phyloP scores from a whole-genome alignment of 1,284 basidiomycete species.

The Trichosporon asahii region DNA sequence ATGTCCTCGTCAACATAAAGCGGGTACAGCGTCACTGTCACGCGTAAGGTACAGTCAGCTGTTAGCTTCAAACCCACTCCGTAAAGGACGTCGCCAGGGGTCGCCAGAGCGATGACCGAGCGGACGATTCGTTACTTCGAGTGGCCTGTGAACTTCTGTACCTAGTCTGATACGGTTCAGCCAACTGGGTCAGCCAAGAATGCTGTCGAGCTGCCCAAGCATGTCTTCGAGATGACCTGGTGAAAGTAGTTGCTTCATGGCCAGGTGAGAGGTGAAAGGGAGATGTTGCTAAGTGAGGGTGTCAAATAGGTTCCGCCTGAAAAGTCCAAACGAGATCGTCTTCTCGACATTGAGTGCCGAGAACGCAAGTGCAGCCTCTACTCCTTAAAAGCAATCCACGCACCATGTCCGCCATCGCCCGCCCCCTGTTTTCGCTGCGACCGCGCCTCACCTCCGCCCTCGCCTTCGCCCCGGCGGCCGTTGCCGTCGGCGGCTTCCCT shows the following conservation, averaged over 20 bases:
- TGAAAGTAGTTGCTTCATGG: too few species aligned
- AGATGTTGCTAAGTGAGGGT: not conserved
- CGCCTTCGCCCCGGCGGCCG: conserved; percentile 29
- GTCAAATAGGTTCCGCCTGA: not conserved
- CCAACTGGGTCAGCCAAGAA: too few species aligned
- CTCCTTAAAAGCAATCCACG: not conserved
- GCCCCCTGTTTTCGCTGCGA: conserved; percentile 16
- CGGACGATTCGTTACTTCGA: too few species aligned
- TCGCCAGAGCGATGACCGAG: too few species aligned
- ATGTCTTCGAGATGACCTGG: too few species aligned
- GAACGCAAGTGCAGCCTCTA: not conserved
- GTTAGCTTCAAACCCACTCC: not conserved
- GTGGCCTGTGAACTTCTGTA: too few species aligned
- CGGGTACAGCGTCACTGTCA: not conserved
- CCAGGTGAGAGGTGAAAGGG: too few species aligned
- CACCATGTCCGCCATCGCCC: conserved; percentile 29
- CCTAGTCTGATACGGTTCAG: too few species aligned
- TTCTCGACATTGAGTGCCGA: not conserved
- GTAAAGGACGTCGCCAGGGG: too few species aligned
- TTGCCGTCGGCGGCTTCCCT: conserved; percentile 22
- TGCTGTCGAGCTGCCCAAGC: too few species aligned
- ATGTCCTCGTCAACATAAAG: not conserved
- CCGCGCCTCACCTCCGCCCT: conserved; percentile 34
- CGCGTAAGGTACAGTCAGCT: not conserved
- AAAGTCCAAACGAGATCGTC: conserved; percentile 9